phyloP scores from a whole-genome alignment of 805 yeast genomes.

The Candida tallmaniae region DNA sequence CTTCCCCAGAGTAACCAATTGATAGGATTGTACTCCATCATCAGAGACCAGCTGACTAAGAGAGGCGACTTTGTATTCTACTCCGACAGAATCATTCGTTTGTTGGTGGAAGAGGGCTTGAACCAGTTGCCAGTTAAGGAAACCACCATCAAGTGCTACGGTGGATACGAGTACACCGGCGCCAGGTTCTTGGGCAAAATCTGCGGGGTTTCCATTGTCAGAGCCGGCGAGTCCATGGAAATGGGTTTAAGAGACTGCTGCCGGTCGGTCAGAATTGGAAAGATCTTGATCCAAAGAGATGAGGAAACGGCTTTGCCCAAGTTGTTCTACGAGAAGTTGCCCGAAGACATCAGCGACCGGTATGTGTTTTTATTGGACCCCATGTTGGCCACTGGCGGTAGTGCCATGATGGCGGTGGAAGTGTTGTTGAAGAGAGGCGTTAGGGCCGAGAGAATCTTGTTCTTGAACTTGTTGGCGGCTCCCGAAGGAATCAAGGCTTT shows the following conservation, averaged over 20 bases:
- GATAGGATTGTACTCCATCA: conserved; percentile 81
- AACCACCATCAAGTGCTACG: conserved; percentile 65
- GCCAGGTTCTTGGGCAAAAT: conserved; percentile 83
- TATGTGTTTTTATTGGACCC: conserved; percentile 93
- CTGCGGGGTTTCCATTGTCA: conserved; percentile 95
- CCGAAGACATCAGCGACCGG: conserved; percentile 84
- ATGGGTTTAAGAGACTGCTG: conserved; percentile 97
- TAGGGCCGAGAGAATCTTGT: conserved; percentile 78
- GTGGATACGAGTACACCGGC: conserved; percentile 69
- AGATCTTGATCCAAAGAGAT: conserved; percentile 94
- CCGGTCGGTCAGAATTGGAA: conserved; percentile 93
- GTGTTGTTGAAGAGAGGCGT: conserved; percentile 86
- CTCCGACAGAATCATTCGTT: conserved; percentile 89
- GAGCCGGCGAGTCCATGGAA: conserved; percentile 99
- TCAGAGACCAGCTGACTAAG: conserved; percentile 73
- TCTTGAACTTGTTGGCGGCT: conserved; percentile 85
- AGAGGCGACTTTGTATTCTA: conserved; percentile 94
- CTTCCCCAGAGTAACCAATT: conserved; percentile 90
- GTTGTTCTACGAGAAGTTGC: conserved; percentile 88
- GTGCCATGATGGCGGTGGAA: conserved; percentile 95
- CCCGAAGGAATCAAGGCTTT: conserved; percentile 90
- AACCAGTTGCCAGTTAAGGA: conserved; percentile 88
- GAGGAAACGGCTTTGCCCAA: conserved; percentile 96
- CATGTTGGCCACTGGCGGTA: conserved; percentile 98
- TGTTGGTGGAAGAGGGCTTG: conserved; percentile 92